Evolutionary conservation across 2,329 filamentous ascomycete species (phyloP).

Genomic region (Calonectria pseudoturangicola): DNA sequence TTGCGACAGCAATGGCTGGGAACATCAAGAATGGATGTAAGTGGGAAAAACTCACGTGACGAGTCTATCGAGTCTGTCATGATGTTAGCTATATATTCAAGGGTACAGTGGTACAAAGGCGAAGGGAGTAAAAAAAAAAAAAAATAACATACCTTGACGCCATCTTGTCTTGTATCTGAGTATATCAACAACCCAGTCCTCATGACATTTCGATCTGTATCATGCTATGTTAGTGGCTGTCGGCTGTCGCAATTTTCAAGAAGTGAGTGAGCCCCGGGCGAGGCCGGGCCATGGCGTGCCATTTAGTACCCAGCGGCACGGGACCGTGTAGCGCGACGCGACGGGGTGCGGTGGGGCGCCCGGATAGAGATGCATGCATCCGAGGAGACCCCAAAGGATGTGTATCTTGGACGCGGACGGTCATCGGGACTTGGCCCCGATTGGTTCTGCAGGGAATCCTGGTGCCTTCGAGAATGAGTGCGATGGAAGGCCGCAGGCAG

Average conservation of each 20-base stretch:
- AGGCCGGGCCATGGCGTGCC: slow-evolving; percentile 34
- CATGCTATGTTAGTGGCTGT: slow-evolving; percentile 42
- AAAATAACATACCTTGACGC: slow-evolving; percentile 69
- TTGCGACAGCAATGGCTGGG: slow-evolving; percentile 17
- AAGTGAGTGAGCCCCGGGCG: slow-evolving; percentile 30
- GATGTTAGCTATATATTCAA: slow-evolving; percentile 43
- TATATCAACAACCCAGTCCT: slow-evolving; percentile 46
- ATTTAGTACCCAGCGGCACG: slow-evolving; percentile 49
- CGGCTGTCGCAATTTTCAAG: slow-evolving; percentile 35
- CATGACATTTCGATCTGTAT: slow-evolving; percentile 56
- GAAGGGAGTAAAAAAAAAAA: not conserved
- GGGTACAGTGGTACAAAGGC: not conserved
- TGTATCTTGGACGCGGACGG: slow-evolving; percentile 38
- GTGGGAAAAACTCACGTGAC: slow-evolving; percentile 82
- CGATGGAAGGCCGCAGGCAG: slow-evolving; percentile 28
- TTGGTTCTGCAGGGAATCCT: slow-evolving; percentile 32
- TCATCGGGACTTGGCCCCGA: slow-evolving; percentile 39
- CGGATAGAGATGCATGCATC: slow-evolving; percentile 54
- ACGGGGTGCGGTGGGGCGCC: slow-evolving; percentile 51
- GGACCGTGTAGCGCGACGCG: slow-evolving; percentile 56
- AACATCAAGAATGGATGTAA: not conserved
- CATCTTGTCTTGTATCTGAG: slow-evolving; percentile 67
- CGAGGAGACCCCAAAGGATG: slow-evolving; percentile 39
- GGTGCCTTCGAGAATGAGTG: slow-evolving; percentile 14
- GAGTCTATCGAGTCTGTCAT: slow-evolving; percentile 83